phyloP scores from a whole-genome alignment of 2,329 filamentous ascomycete genomes.

The Akanthomyces lecanii region DNA sequence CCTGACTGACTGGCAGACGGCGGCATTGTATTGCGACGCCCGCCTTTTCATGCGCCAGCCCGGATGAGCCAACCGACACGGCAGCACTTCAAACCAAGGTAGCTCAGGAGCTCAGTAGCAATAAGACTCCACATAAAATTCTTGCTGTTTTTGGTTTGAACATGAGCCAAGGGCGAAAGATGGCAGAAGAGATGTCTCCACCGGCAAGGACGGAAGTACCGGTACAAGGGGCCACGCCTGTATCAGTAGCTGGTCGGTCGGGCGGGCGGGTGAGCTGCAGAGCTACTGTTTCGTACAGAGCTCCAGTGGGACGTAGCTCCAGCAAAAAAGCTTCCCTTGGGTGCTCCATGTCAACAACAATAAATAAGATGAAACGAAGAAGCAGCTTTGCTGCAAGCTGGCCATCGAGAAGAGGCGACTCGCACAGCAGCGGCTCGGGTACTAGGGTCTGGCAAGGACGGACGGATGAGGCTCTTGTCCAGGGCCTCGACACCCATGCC shows the following conservation, averaged over 20 bases:
- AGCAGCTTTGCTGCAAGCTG: background rate
- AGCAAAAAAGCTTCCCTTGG: background rate
- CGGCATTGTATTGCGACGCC: background rate
- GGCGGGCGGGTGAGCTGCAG: background rate
- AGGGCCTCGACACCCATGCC: background rate
- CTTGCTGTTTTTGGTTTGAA: background rate
- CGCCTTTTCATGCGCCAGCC: background rate
- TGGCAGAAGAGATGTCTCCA: background rate
- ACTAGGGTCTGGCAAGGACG: background rate
- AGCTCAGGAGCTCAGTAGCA: background rate
- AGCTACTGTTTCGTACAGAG: background rate
- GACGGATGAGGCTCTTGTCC: conserved; percentile 1
- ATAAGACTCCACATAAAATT: background rate
- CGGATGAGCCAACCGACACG: conserved; percentile 11
- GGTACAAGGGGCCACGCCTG: background rate
- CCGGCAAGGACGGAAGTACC: background rate
- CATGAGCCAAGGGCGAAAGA: background rate
- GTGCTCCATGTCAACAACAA: background rate
- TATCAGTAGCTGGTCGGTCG: background rate
- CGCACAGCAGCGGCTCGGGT: too few species aligned
- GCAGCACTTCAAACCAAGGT: background rate
- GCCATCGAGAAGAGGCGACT: background rate
- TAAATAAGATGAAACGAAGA: too few species aligned
- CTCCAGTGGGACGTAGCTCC: background rate
- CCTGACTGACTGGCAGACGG: background rate